phyloP scores from a whole-genome alignment of 1,139 yeast species.

The Ogataea hybrid region DNA sequence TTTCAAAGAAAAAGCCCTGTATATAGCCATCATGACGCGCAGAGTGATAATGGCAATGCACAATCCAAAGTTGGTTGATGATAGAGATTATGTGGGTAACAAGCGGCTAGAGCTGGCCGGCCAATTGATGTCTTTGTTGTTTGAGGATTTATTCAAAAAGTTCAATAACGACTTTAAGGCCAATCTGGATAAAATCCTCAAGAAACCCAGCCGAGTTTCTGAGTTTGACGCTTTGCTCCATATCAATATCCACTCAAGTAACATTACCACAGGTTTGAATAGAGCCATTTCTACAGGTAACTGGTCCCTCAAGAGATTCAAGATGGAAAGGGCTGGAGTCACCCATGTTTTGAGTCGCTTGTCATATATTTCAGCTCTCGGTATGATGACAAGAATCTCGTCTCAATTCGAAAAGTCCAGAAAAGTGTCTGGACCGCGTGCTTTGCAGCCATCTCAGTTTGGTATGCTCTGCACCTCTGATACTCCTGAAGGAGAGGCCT shows the following conservation, averaged over 20 bases:
- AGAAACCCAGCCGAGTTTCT: conserved; percentile 90
- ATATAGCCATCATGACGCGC: conserved; percentile 95
- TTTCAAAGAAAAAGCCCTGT: conserved; percentile 90
- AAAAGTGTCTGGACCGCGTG: conserved; percentile 98
- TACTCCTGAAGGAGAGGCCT: conserved; percentile 99
- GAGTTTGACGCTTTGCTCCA: conserved; percentile 92
- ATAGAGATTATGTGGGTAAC: conserved; percentile 97
- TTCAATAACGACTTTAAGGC: conserved; percentile 93
- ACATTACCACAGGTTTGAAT: conserved; percentile 90
- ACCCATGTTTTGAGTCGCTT: conserved; percentile 92
- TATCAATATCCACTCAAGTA: conserved; percentile 86
- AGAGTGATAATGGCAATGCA: conserved; percentile 95
- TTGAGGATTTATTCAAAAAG: conserved; percentile 95
- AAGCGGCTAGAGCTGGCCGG: conserved; percentile 97
- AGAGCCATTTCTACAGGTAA: conserved; percentile 98
- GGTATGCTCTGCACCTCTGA: conserved; percentile 99
- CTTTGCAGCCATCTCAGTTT: conserved; percentile 97
- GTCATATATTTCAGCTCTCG: conserved; percentile 91
- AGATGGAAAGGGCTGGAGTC: conserved; percentile 99
- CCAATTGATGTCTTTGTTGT: conserved; percentile 88
- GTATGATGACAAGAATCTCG: conserved; percentile 99
- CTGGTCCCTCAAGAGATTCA: conserved; percentile 97
- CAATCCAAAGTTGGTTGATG: conserved; percentile 94
- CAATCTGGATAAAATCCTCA: conserved; percentile 87
- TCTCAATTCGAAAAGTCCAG: conserved; percentile 97